Percentiles rank a stretch among this genome's conserved stretches.
phyloP scores from a whole-genome alignment of 2,329 filamentous ascomycete species.

The Aquanectria penicillioides region DNA sequence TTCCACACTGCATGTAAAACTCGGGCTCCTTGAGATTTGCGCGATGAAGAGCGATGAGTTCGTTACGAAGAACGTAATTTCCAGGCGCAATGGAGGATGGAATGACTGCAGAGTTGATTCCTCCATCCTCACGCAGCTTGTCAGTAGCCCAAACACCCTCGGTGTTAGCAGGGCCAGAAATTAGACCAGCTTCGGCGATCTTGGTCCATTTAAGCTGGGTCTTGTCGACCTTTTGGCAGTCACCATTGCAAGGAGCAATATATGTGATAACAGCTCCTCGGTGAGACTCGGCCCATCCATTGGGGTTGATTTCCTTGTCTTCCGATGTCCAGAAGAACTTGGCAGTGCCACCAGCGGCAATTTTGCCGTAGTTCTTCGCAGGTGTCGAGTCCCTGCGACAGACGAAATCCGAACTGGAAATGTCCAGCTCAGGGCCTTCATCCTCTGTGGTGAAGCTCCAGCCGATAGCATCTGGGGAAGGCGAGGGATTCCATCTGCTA shows the following conservation, averaged over 20 bases:
- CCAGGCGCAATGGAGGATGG: slow-evolving; percentile 46
- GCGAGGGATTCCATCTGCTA: too few species aligned
- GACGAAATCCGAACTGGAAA: too few species aligned
- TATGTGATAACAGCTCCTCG: slow-evolving; percentile 70
- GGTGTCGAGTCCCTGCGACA: too few species aligned
- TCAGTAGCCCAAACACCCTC: slow-evolving; percentile 49
- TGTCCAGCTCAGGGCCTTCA: too few species aligned
- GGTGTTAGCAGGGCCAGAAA: slow-evolving; percentile 56
- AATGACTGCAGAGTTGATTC: slow-evolving; percentile 47
- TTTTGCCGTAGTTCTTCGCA: too few species aligned
- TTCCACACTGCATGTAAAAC: too few species aligned
- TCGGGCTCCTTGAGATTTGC: too few species aligned
- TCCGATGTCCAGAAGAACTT: too few species aligned
- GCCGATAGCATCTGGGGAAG: too few species aligned
- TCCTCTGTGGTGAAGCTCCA: too few species aligned
- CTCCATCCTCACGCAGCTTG: slow-evolving; percentile 54
- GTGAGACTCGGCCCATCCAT: slow-evolving; percentile 58
- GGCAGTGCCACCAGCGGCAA: too few species aligned
- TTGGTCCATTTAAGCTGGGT: slow-evolving; percentile 69
- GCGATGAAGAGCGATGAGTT: slow-evolving; percentile 64
- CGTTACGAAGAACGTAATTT: slow-evolving; percentile 61
- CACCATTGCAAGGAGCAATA: slow-evolving; percentile 67
- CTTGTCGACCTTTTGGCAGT: slow-evolving; percentile 65
- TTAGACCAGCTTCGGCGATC: slow-evolving; percentile 66
- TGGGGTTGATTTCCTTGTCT: slow-evolving; percentile 51